A percentile compares a stretch with the other conserved stretches of the same genome.
These are phyloP conservation scores for Beauveria asiatica DNA, from an alignment of 2,329 filamentous ascomycete genomes.

Conservation along the genomic window DNA sequence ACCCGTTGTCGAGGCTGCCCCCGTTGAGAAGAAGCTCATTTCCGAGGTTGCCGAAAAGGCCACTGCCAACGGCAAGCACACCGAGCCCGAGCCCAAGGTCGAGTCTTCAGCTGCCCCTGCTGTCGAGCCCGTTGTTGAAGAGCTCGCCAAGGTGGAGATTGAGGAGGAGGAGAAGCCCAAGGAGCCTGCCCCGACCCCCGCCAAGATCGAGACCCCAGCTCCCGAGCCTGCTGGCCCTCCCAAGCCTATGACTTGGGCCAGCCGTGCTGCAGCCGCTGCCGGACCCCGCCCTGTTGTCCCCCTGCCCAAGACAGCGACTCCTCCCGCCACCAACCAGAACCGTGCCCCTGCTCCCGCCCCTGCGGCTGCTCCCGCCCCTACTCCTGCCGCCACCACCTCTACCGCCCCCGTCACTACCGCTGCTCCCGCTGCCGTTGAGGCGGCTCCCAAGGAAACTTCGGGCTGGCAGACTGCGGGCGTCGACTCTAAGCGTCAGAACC, in stretches of 20 bases:
- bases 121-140: conserved; percentile 30
- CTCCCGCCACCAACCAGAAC: conserved; percentile 38
- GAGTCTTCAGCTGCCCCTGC: not conserved
- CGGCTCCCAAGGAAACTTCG: conserved; percentile 38
- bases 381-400: conserved; percentile 32
- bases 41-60: conserved; percentile 24
- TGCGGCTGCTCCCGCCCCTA: conserved; percentile 32
- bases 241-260: conserved; percentile 70
- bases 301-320: conserved; percentile 48
- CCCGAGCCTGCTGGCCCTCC: conserved; percentile 39
- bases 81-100: conserved; percentile 17
- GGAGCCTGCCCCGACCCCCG: conserved; percentile 49
- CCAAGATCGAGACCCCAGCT: conserved; percentile 28
- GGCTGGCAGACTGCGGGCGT: conserved; percentile 81
- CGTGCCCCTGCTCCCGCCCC: conserved; percentile 43
- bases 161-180: conserved; percentile 59
- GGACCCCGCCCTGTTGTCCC: conserved; percentile 45
- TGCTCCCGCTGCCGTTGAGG: conserved; percentile 22
- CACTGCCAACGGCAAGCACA: conserved; percentile 7
- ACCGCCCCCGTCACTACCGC: conserved; percentile 30
- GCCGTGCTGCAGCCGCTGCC: conserved; percentile 52
- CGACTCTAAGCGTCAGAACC: conserved; percentile 77
- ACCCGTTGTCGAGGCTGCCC: conserved; percentile 19
- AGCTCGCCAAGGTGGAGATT: conserved; percentile 46
- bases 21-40: conserved; percentile 9